phyloP scores from a whole-genome alignment of 768 basidiomycete genomes.

The Amanita brunnescens region DNA sequence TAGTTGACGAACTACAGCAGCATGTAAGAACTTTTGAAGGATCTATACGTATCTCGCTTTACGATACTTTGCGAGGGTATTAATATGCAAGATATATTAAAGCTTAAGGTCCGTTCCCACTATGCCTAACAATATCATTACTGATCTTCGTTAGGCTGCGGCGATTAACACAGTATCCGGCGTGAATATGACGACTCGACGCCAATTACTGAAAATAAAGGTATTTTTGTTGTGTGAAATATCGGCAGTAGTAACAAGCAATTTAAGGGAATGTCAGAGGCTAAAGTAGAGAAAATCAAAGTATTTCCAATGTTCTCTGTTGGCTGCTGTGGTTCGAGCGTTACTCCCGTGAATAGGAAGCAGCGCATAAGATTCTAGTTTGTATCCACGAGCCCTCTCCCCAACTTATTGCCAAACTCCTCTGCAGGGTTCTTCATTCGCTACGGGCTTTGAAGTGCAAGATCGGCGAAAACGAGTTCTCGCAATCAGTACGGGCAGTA shows the following conservation, averaged over 20 bases:
- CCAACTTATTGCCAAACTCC: background rate
- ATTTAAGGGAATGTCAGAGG: constrained; percentile 83
- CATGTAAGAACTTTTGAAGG: constrained; percentile 39
- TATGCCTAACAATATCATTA: constrained; percentile 7
- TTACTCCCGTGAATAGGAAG: constrained; percentile 51
- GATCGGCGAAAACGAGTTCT: constrained; percentile 76
- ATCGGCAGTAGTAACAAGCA: constrained; percentile 13
- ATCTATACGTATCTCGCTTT: constrained; percentile 9
- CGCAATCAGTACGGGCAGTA: constrained; percentile 87
- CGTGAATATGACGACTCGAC: constrained; percentile 85
- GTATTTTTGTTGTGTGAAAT: constrained; percentile 25
- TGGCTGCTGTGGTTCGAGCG: background rate
- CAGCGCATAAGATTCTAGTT: constrained; percentile 76
- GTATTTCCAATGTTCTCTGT: constrained; percentile 21
- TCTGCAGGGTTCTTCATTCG: constrained; percentile 78
- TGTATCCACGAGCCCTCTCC: constrained; percentile 16
- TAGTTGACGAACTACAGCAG: constrained; percentile 78
- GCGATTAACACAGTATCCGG: constrained; percentile 81
- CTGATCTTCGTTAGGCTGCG: constrained; percentile 42
- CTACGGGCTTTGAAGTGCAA: constrained; percentile 86
- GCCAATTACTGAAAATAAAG: constrained; percentile 91
- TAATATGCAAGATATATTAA: constrained; percentile 90
- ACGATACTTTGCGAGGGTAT: constrained; percentile 54
- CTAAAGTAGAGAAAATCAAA: constrained; percentile 97
- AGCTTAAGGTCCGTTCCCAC: constrained; percentile 60